Percentiles rank a stretch among this genome's conserved stretches.
Evolutionary conservation across 495 filamentous ascomycete species (phyloP).

Genomic region (Xylaria castorea): DNA sequence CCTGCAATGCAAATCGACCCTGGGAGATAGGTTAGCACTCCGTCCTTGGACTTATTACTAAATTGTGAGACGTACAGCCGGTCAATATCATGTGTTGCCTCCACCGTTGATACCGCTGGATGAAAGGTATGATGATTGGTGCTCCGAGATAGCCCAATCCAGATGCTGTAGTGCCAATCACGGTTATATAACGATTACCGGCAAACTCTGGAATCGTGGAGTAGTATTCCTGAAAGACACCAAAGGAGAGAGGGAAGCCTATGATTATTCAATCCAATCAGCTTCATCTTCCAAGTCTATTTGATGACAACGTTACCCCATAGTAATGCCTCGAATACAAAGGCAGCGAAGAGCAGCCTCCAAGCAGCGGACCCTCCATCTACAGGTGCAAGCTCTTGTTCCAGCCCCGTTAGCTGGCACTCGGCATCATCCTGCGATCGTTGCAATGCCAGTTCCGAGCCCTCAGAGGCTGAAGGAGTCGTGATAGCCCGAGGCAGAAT

Average conservation of each 20-base stretch:
- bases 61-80: conserved; percentile 31
- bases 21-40: background rate
- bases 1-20: conserved; percentile 38
- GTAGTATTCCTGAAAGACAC: conserved; percentile 49
- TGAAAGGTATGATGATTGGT: conserved; percentile 39
- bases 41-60: background rate
- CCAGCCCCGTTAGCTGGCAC: background rate
- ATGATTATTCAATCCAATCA: background rate
- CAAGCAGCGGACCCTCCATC: conserved; percentile 28
- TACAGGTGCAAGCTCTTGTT: conserved; percentile 19
- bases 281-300: background rate
- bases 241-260: conserved; percentile 47
- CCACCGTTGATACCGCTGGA: conserved; percentile 38
- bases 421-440: conserved; percentile 9
- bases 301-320: conserved; percentile 31
- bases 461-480: background rate
- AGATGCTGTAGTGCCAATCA: conserved; percentile 43
- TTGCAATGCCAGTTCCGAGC: background rate
- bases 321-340: conserved; percentile 40
- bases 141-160: conserved; percentile 42
- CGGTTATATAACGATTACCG: conserved; percentile 37
- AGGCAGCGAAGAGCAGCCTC: conserved; percentile 37
- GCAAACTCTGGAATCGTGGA: conserved; percentile 40
- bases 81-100: conserved; percentile 41
- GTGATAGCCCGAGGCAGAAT: background rate